These are phyloP conservation scores for Leishmania arabica DNA, from an alignment of 208 protist species.

Conservation along the genomic window DNA sequence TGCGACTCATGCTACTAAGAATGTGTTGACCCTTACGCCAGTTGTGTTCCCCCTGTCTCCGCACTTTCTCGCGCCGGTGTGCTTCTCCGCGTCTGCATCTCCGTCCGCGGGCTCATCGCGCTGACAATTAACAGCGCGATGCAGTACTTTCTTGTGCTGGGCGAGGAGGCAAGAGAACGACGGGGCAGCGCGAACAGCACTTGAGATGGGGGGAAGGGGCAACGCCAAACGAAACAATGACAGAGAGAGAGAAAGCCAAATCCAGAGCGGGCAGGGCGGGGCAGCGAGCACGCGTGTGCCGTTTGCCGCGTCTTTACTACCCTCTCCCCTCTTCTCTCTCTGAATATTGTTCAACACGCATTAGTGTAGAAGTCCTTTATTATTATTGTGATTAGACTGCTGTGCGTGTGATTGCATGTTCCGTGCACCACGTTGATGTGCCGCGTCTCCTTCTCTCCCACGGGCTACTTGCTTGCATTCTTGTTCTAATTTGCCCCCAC, in stretches of 20 bases:
- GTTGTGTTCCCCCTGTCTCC: neutral
- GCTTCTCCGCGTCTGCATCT: neutral
- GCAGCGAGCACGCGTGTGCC: neutral
- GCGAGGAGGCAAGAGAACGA: neutral
- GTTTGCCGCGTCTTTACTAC: constrained; percentile 4
- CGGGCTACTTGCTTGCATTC: neutral
- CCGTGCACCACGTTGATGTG: neutral
- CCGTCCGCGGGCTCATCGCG: neutral
- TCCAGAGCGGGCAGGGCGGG: too few relatives aligned
- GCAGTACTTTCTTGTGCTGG: neutral
- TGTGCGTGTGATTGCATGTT: neutral
- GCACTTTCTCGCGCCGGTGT: neutral
- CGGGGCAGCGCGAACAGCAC: neutral
- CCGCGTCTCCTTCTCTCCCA: neutral
- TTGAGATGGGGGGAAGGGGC: too few relatives aligned
- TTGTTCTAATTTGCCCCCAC: neutral
- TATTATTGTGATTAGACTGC: neutral
- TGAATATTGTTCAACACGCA: neutral
- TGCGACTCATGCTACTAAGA: neutral
- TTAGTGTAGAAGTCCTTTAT: neutral
- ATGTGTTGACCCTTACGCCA: neutral
- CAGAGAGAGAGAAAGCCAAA: neutral
- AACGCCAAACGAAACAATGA: too few relatives aligned
- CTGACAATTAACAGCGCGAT: neutral
- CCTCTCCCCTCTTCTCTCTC: neutral